Evolutionary conservation across 2,329 filamentous ascomycete genomes (phyloP).

Genomic region (Hymenoscyphus repandus): DNA sequence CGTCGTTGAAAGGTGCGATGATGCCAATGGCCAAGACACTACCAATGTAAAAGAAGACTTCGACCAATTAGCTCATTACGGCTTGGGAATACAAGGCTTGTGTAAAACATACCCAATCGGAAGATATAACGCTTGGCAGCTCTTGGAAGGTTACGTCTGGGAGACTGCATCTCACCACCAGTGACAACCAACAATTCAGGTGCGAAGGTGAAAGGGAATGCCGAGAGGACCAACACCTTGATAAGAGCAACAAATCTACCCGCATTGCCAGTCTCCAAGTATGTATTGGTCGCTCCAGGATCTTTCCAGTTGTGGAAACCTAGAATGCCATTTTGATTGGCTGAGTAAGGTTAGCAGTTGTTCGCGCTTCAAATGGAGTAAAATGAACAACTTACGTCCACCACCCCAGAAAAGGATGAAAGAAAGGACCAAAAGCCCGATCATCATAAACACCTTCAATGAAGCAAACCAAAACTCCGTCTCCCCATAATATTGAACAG

Average conservation of each 20-base stretch:
- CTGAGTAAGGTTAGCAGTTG: constrained; percentile 2
- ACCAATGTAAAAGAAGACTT: constrained; percentile 54
- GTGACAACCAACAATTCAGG: constrained; percentile 49
- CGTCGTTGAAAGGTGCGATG: constrained; percentile 50
- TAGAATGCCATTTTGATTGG: constrained; percentile 27
- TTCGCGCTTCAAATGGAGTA: too few relatives aligned
- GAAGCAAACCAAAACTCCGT: constrained; percentile 48
- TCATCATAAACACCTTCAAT: constrained; percentile 30
- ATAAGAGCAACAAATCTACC: constrained; percentile 50
- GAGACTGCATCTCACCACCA: constrained; percentile 53
- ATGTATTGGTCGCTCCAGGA: constrained; percentile 40
- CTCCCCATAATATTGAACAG: constrained; percentile 53
- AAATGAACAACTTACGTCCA: constrained; percentile 21
- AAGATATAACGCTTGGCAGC: constrained; percentile 57
- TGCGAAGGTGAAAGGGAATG: constrained; percentile 46
- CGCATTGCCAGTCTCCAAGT: constrained; percentile 35
- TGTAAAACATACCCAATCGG: constrained; percentile 32
- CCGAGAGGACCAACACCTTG: constrained; percentile 40
- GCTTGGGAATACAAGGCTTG: not conserved
- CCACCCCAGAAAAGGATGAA: constrained; percentile 34
- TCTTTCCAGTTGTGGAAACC: constrained; percentile 45
- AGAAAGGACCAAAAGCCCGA: constrained; percentile 28
- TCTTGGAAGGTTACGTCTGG: constrained; percentile 52
- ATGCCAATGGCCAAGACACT: constrained; percentile 55
- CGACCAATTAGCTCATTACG: not conserved